Percentiles rank a stretch among this genome's conserved stretches.
phyloP scores from a whole-genome alignment of 768 basidiomycete genomes.

The Naganishia randhawae region DNA sequence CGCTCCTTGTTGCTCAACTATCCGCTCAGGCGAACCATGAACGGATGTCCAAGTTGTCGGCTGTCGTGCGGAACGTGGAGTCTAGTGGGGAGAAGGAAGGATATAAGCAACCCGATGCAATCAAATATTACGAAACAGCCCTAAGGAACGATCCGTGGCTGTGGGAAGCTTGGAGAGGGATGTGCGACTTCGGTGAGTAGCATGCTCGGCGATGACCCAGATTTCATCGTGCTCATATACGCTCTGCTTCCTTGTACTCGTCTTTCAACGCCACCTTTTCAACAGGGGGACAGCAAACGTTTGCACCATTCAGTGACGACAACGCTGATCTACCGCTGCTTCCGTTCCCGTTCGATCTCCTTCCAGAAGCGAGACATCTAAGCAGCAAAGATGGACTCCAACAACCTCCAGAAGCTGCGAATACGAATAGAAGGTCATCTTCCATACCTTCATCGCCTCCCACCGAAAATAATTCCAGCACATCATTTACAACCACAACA shows the following conservation, averaged over 20 bases:
- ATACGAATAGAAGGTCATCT: constrained; percentile 7
- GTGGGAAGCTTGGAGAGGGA: constrained; percentile 48
- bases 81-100: constrained; percentile 1
- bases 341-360: constrained; percentile 28
- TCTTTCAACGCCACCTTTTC: background rate
- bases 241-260: background rate
- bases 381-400: background rate
- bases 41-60: background rate
- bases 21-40: constrained; percentile 5
- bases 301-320: constrained; percentile 20
- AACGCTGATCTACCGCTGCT: constrained; percentile 25
- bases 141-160: constrained; percentile 44
- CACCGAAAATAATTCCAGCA: constrained; percentile 16
- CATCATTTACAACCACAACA: constrained; percentile 10
- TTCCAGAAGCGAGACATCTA: constrained; percentile 20
- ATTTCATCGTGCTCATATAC: too few species aligned
- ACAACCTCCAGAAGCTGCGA: too few species aligned
- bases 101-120: constrained; percentile 7
- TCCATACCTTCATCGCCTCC: constrained; percentile 23
- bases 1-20: background rate
- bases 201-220: background rate
- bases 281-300: constrained; percentile 17
- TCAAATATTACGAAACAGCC: constrained; percentile 33
- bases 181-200: constrained; percentile 48
- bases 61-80: background rate